Percentiles rank a stretch among this genome's conserved stretches.
Conservation (phyloP, 164 flowering plant species). For the Umbilicus rupestris region DNA sequence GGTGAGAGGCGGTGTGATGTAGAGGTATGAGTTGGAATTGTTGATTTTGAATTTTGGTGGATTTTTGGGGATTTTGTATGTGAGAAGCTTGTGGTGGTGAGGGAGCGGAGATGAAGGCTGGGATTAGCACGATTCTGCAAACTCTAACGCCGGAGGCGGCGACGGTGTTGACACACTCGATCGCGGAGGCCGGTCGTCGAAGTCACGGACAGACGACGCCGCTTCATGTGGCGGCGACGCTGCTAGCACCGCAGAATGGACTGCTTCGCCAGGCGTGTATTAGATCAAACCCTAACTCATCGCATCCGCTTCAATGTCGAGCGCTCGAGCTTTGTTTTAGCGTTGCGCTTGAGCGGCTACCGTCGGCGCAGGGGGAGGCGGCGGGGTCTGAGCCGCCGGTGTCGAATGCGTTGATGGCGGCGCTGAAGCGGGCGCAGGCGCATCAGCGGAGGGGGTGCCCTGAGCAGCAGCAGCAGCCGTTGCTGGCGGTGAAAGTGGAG, state of each 20-base stretch:
- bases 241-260: conserved; percentile 67
- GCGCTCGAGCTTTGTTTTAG: conserved; percentile 98
- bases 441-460: conserved; percentile 96
- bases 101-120: conserved; percentile 54
- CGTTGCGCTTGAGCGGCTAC: conserved; percentile 93
- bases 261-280: conserved; percentile 85
- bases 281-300: conserved; percentile 83
- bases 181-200: conserved; percentile 70
- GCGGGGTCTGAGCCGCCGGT: conserved; percentile 68
- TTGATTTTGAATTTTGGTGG: too few species aligned
- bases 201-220: conserved; percentile 96
- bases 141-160: conserved; percentile 91
- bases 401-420: conserved; percentile 94
- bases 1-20: too few species aligned
- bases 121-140: conserved; percentile 71
- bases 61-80: too few species aligned
- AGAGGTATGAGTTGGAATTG: too few species aligned
- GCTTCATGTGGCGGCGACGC: conserved; percentile 88
- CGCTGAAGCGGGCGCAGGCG: conserved; percentile 93
- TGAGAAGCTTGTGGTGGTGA: too few species aligned
- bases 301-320: conserved; percentile 94
- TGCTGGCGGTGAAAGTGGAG: conserved; percentile 92
- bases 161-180: conserved; percentile 65
- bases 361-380: conserved; percentile 30
- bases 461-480: conserved; percentile 95